Evolutionary conservation across 352 stramenopile species (phyloP).

Genomic region (Phytophthora uliginosa): DNA sequence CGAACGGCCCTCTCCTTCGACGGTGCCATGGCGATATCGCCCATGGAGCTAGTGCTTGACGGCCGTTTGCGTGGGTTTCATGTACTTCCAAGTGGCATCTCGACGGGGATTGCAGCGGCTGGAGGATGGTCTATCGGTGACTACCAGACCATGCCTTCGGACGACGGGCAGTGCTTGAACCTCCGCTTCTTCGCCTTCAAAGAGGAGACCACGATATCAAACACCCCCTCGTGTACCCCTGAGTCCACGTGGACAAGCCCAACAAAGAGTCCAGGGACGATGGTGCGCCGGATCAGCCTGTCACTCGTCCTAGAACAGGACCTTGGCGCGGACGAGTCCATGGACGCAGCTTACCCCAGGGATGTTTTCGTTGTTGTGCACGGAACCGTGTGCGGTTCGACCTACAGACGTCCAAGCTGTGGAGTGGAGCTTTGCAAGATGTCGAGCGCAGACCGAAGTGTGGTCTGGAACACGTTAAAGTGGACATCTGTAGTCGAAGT

Average conservation of each 20-base stretch:
- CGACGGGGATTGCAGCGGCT: slow-evolving; percentile 19
- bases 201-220: not conserved
- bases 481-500: slow-evolving; percentile 16
- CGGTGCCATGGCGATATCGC: not conserved
- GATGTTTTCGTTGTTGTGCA: slow-evolving; percentile 9
- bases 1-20: slow-evolving; percentile 14
- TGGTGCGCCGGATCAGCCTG: slow-evolving; percentile 7
- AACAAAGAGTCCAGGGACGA: not conserved
- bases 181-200: slow-evolving; percentile 19
- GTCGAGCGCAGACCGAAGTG: slow-evolving; percentile 1
- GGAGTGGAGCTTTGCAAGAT: slow-evolving; percentile 1
- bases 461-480: slow-evolving; percentile 7
- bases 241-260: not conserved
- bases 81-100: slow-evolving; percentile 36
- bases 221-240: not conserved
- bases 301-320: slow-evolving; percentile 9
- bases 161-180: not conserved
- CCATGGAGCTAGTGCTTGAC: slow-evolving; percentile 41
- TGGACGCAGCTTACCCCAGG: not conserved
- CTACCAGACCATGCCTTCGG: slow-evolving; percentile 15
- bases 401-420: not conserved
- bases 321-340: not conserved
- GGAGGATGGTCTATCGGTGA: slow-evolving; percentile 27
- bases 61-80: slow-evolving; percentile 34
- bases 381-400: slow-evolving; percentile 15